A percentile compares a stretch with the other conserved stretches of the same genome.
Conservation (phyloP, 495 filamentous ascomycete species). For the Niebla homalea region DNA sequence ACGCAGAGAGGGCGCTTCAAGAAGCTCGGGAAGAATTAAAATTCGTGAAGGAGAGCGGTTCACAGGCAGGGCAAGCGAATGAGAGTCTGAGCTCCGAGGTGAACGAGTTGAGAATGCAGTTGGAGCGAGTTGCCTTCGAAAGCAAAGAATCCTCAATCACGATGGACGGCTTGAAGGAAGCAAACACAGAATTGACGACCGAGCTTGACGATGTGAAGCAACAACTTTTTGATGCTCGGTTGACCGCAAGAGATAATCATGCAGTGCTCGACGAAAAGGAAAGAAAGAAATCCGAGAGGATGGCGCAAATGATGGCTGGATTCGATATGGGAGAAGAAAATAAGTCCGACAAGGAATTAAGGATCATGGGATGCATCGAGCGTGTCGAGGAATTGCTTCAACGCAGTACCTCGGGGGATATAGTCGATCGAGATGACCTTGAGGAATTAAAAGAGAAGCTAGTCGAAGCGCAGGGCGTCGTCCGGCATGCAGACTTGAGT, state of each 20-base stretch:
- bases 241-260: constrained; percentile 85
- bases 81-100: constrained; percentile 71
- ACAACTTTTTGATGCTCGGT: constrained; percentile 85
- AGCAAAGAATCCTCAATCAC: constrained; percentile 93
- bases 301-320: constrained; percentile 99
- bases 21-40: constrained; percentile 73
- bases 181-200: constrained; percentile 77
- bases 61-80: constrained; percentile 70
- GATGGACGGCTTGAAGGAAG: constrained; percentile 94
- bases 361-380: constrained; percentile 66
- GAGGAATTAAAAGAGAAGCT: constrained; percentile 61
- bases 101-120: constrained; percentile 87
- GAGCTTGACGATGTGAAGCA: constrained; percentile 96
- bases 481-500: constrained; percentile 83
- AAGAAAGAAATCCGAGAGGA: constrained; percentile 94
- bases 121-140: constrained; percentile 90
- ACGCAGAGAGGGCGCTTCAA: constrained; percentile 61
- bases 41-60: constrained; percentile 68
- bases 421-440: constrained; percentile 69
- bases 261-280: constrained; percentile 89
- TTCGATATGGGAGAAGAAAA: constrained; percentile 85
- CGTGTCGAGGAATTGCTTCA: constrained; percentile 68
- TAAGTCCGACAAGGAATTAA: constrained; percentile 81
- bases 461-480: constrained; percentile 78
- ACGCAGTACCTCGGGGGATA: constrained; percentile 59